Evolutionary conservation across 2,329 filamentous ascomycete genomes (phyloP).

Genomic region (Aspergillus luchuensis): DNA sequence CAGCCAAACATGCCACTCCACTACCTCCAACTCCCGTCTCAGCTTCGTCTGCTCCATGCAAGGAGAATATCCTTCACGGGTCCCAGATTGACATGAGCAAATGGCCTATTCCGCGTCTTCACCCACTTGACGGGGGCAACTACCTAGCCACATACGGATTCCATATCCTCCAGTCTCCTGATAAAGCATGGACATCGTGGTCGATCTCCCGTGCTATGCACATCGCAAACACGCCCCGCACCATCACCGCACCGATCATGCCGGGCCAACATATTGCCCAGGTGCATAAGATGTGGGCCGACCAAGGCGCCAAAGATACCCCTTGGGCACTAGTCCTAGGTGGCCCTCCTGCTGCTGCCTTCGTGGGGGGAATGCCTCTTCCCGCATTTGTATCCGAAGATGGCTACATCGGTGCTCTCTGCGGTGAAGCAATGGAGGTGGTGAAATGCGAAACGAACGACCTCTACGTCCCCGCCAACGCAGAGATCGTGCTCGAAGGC

Average conservation of each 20-base stretch:
- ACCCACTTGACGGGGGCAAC: not conserved
- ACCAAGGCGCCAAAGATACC: not conserved
- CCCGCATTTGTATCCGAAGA: not conserved
- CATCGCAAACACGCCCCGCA: not conserved
- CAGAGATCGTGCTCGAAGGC: slow-evolving; percentile 26
- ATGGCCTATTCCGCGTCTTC: not conserved
- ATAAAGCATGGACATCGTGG: not conserved
- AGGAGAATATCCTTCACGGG: not conserved
- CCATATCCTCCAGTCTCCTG: not conserved
- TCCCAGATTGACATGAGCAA: not conserved
- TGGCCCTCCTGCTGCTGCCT: not conserved
- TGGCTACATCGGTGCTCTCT: not conserved
- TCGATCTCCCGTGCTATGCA: not conserved
- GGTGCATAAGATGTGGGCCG: not conserved
- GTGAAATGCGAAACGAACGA: slow-evolving; percentile 27
- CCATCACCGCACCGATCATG: not conserved
- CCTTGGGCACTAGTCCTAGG: not conserved
- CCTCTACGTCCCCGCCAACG: slow-evolving; percentile 22
- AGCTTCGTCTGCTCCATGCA: not conserved
- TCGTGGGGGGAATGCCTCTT: not conserved
- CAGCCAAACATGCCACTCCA: not conserved
- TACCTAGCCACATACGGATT: not conserved
- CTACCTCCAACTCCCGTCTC: not conserved
- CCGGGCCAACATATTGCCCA: not conserved
- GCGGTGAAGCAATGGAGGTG: not conserved